Evolutionary conservation across 1,284 basidiomycete genomes (phyloP).

Genomic region (Flammula alnicola): DNA sequence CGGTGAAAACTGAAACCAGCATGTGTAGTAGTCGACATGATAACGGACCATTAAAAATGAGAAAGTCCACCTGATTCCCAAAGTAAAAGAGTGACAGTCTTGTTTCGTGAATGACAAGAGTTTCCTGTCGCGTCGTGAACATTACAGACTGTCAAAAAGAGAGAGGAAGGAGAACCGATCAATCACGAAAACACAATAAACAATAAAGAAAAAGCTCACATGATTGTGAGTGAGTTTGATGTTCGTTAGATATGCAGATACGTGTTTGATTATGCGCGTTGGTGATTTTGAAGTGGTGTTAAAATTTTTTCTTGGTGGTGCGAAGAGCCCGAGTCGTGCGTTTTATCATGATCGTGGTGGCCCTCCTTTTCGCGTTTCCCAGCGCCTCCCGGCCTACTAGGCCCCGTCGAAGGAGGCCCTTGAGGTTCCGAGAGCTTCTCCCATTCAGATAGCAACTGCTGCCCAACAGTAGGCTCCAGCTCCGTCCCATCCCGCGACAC

Average conservation of each 20-base stretch:
- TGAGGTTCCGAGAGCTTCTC: too few relatives aligned
- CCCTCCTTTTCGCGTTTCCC: slow-evolving; percentile 10
- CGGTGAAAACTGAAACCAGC: slow-evolving; percentile 10
- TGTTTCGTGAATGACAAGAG: slow-evolving; percentile 57
- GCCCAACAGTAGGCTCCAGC: slow-evolving; percentile 82
- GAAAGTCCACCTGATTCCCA: slow-evolving; percentile 13
- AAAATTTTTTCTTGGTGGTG: slow-evolving; percentile 8
- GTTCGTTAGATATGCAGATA: slow-evolving; percentile 23
- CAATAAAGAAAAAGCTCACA: slow-evolving; percentile 20
- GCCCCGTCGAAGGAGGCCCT: too few relatives aligned
- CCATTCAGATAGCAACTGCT: slow-evolving; percentile 81
- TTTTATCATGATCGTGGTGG: slow-evolving; percentile 27
- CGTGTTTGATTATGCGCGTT: slow-evolving; percentile 25
- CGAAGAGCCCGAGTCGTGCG: slow-evolving; percentile 22
- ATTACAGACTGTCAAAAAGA: slow-evolving; percentile 15
- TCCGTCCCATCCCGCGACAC: slow-evolving; percentile 93
- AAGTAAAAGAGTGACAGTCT: slow-evolving; percentile 37
- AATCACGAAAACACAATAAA: not conserved
- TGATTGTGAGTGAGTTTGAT: slow-evolving; percentile 25
- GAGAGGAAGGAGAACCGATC: slow-evolving; percentile 14
- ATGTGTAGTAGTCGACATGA: slow-evolving; percentile 6
- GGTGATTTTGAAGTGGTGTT: slow-evolving; percentile 16
- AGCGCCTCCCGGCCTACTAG: too few relatives aligned
- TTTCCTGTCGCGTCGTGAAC: slow-evolving; percentile 33
- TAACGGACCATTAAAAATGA: slow-evolving; percentile 3